Evolutionary conservation across 2,329 filamentous ascomycete genomes (phyloP).

Genomic region (Trichoderma brevicompactum): DNA sequence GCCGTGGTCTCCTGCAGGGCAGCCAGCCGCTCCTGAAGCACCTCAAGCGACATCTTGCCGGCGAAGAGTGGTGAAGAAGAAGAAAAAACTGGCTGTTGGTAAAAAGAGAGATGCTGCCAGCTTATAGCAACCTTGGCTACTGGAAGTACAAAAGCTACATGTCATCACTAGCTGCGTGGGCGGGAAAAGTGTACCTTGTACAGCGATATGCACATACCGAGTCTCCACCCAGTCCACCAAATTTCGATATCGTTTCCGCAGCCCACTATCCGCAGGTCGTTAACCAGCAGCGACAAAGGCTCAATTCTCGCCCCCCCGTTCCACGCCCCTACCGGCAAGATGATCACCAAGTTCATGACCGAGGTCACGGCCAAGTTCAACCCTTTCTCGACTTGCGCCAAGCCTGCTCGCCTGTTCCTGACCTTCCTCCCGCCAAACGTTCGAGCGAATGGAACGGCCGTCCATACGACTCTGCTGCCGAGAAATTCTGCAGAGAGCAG

Average conservation of each 20-base stretch:
- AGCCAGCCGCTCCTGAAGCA: conserved; percentile 63
- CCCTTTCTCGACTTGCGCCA: conserved; percentile 79
- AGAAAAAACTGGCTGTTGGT: neutral
- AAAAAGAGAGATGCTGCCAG: neutral
- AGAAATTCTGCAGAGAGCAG: conserved; percentile 70
- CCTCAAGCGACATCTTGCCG: conserved; percentile 60
- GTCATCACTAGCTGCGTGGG: conserved; percentile 21
- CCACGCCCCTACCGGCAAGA: conserved; percentile 46
- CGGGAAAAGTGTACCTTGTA: conserved; percentile 17
- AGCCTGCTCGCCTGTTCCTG: conserved; percentile 86
- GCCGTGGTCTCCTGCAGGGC: conserved; percentile 64
- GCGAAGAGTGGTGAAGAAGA: neutral
- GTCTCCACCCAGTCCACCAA: conserved; percentile 22
- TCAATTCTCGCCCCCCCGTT: neutral
- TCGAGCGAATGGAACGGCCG: conserved; percentile 71
- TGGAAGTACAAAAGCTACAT: conserved; percentile 1
- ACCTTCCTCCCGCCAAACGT: conserved; percentile 81
- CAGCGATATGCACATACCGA: conserved; percentile 28
- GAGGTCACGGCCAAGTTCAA: conserved; percentile 87
- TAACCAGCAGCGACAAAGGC: neutral
- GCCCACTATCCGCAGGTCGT: neutral
- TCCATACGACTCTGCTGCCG: conserved; percentile 77
- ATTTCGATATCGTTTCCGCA: conserved; percentile 16
- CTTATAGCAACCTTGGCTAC: neutral
- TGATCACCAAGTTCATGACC: conserved; percentile 88